Base-by-base conservation (phyloP, 352 stramenopile species). In the Lagenidium giganteum region DNA sequence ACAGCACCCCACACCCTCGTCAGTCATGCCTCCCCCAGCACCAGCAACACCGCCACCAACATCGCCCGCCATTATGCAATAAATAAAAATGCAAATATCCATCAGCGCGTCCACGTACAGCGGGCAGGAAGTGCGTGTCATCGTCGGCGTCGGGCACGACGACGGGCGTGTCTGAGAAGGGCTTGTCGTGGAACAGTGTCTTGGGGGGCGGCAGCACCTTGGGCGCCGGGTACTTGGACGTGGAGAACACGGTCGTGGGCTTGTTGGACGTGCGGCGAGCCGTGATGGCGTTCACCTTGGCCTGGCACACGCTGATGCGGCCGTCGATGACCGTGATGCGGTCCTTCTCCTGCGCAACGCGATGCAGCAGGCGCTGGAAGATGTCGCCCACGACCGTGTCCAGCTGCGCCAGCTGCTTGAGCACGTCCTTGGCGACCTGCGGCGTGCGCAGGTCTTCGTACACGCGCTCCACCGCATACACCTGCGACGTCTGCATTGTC, bases 231-330 rank as follows among this genome's bases (percentile, higher is more conserved):
- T 90, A 93, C 54, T 87, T 90, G 49, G 82, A 89, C 21, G 82
- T 93, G 21, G 79, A 92, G 61, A 92, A 93, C 13, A 93, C 77
- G 8, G 82, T 93, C 27, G 82, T 93, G 30, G 82, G 78, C 41
- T 92, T 93, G 61, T 87, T 93, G 39, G 70, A 87, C n/a, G n/a
- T n/a, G n/a, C n/a, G n/a, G n/a, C n/a, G n/a, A n/a, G n/a, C n/a
- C n/a, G n/a, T n/a, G n/a, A n/a, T n/a, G n/a, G 17, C 3, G 35
- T 12, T n/a, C 24, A 64, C 52, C 9, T 31, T 16, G 9, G 22
- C 16, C 14, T 57, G 16, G 4, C 6, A n/a, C n/a, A n/a, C n/a
- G n/a, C n/a, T n/a, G n/a, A n/a, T n/a, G n/a, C n/a, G n/a, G n/a
- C n/a, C n/a, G n/a, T n/a, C n/a, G n/a, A n/a, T n/a, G n/a, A n/a